Base-by-base conservation (phyloP, 306 rosid genomes). In the Cucumis cinereus region DNA sequence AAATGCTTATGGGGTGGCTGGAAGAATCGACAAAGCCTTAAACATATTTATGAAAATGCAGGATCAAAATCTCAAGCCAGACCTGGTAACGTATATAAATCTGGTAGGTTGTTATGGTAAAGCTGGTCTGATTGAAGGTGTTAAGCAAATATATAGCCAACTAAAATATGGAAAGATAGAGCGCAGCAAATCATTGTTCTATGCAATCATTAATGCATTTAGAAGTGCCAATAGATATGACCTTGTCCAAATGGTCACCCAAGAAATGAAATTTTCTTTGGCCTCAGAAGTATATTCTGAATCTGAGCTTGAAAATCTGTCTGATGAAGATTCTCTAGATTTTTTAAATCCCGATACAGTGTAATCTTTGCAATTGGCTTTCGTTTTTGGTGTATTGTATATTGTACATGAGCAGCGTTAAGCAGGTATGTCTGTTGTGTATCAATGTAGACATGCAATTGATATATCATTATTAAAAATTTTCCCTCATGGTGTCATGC, bases 121-220 rank as follows among this genome's bases (percentile, higher is more conserved):
- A 82, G 93, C 96, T 50, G 89, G 95, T 75, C 86, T 94, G 92
- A 64, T 94, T 56, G 93, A 86, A 86, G 98, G 97, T 22, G 89
- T 91, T 81, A 91, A 86, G 87, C 79, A 92, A 73, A 79, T 94
- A 63, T 88, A 88, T 82, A 79, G 89, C 82, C 90, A 81, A 64
- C 68, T 94, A 47, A 88, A 89, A 80, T 83, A 79, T 54, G 95
- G 85, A 78, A 87, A 91, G 78, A 85, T 89, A 1, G 86, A 85
- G 76, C 87, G 83, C 3, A 86, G 79, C 62, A 77, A 80, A 47
- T 86, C 98, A 35, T 84, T 94, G 89, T 86, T 83, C 84, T 82
- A 83, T 83, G 95, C 93, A 47, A 86, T 94, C 22, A 83, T 83
- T 75, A 81, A 84, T 77, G 96, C 95, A 10, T 94, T 84, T 80